Evolutionary conservation across 306 rosid species (phyloP).

Genomic region (Dalbergia cultrata): DNA sequence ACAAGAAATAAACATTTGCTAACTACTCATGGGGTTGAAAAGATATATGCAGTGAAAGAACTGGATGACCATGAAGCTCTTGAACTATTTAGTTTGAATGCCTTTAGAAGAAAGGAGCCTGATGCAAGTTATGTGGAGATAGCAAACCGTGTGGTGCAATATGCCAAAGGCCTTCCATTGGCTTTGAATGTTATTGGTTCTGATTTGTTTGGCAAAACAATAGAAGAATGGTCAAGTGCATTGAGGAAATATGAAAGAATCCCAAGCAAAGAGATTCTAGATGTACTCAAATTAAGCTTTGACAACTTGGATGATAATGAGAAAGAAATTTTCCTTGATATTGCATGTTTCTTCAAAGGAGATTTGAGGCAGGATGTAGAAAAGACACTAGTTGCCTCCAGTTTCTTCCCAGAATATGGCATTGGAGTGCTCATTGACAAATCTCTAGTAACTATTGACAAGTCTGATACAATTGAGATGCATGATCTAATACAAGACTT

Average conservation of each 20-base stretch:
- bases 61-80: constrained; percentile 39
- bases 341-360: constrained; percentile 57
- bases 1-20: constrained; percentile 44
- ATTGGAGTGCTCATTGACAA: constrained; percentile 42
- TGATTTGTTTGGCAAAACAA: constrained; percentile 11
- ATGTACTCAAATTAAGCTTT: constrained; percentile 42
- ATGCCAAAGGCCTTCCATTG: constrained; percentile 54
- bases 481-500: constrained; percentile 57
- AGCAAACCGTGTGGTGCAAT: constrained; percentile 23
- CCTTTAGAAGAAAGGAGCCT: constrained; percentile 35
- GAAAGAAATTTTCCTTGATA: constrained; percentile 46
- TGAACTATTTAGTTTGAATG: constrained; percentile 43
- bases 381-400: constrained; percentile 22
- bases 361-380: neutral
- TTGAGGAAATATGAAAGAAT: constrained; percentile 20
- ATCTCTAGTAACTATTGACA: constrained; percentile 18
- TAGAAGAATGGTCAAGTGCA: constrained; percentile 35
- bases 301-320: constrained; percentile 35
- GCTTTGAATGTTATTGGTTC: constrained; percentile 42
- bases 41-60: constrained; percentile 24
- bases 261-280: constrained; percentile 27
- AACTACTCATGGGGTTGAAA: constrained; percentile 25
- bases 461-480: constrained; percentile 12
- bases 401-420: constrained; percentile 8
- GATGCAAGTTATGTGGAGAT: constrained; percentile 26